Base-by-base conservation (phyloP, 768 basidiomycete genomes). In the Auriscalpium microsporum region DNA sequence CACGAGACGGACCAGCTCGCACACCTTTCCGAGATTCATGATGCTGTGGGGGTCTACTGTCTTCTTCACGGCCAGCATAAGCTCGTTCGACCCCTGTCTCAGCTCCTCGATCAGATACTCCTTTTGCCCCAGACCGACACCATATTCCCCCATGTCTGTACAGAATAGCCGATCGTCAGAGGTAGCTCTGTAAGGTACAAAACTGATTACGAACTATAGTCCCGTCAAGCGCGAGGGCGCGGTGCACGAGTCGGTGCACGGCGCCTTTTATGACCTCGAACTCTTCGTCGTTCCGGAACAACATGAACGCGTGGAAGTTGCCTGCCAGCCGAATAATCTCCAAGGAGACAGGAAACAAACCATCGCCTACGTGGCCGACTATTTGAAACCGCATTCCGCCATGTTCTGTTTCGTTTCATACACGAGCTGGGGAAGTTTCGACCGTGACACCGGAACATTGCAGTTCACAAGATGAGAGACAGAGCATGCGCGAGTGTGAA, bases 21-120 rank as follows among this genome's bases (percentile, higher is more conserved):
- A 14, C 48, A 53, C 58, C 70, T 94, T 94, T 44, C 87, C 91
- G 6, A 92, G 93, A 66, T 95, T 96, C 68, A 94, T 76, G 48
- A 96, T 72, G 63, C 87, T 83, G 48, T 80, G 64, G 1, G 93
- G 92, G 68, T 95, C 93, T 10, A 93, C 72, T 2, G 84, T 78
- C 42, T 71, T 70, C 69, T 95, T 97, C 63, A 96, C 77, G n/a
- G 77, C 80, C 72, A 81, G 83, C 92, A 96, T 93, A 10, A 95
- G 72, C 49, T 82, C 79, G 93, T 94, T 4, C 82, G n/a, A n/a
- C n/a, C n/a, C 84, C 48, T 73, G 73, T 0, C 94, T 94, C 0
- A 97, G 78, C 67, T 97, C 94, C n/a, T 84, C 77, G 14, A 72
- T 67, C 2, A 97, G 78, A 68, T 90, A 95, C 63, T 87, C 81